A percentile compares a stretch with the other conserved stretches of the same genome.
Evolutionary conservation across 169 alveolate species (phyloP).

Genomic region (Perkinsus marinus): DNA sequence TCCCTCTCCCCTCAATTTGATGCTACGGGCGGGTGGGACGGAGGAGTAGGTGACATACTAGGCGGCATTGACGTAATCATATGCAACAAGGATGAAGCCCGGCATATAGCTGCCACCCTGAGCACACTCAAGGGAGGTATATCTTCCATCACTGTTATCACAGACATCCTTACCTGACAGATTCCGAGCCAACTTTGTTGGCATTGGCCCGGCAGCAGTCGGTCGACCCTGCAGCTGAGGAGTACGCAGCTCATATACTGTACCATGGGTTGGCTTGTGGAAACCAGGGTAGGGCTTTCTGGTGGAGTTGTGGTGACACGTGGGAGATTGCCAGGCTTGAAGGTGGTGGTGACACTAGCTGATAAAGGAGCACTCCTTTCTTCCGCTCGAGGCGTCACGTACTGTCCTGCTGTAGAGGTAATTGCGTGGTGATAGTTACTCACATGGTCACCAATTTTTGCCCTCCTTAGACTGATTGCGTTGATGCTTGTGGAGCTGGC

Average conservation of each 20-base stretch:
- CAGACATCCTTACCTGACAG: background rate
- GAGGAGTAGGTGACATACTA: background rate
- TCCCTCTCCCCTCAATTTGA: background rate
- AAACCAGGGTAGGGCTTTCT: too few relatives aligned
- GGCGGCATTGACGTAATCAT: background rate
- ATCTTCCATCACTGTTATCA: background rate
- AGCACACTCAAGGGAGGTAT: background rate
- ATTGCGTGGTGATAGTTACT: background rate
- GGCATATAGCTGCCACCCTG: background rate
- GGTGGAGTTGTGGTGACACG: too few relatives aligned
- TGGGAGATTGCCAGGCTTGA: background rate
- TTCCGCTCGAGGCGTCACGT: background rate
- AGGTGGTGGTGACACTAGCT: background rate
- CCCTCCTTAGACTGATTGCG: background rate
- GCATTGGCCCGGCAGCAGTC: background rate
- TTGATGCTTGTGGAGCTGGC: background rate
- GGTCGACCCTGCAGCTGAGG: background rate
- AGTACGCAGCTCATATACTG: background rate
- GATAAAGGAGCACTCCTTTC: background rate
- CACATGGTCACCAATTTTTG: background rate
- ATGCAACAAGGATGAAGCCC: background rate
- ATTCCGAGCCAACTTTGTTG: background rate
- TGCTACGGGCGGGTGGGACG: background rate
- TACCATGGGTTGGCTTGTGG: background rate
- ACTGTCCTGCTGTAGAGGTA: background rate